Conservation (phyloP, 495 filamentous ascomycete species). For the Neurospora sp. region DNA sequence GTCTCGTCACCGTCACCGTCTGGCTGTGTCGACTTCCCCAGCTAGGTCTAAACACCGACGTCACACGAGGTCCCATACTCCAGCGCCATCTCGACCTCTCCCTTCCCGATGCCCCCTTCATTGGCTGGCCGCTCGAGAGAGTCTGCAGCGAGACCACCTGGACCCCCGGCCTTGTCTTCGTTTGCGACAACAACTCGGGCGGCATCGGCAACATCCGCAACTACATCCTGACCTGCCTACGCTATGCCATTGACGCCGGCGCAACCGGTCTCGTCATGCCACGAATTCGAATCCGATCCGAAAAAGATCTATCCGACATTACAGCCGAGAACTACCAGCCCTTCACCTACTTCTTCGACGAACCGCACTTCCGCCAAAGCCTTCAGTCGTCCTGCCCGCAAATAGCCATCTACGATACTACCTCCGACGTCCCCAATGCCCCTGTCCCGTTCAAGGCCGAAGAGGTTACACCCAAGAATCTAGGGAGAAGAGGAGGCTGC, state of each 20-base stretch:
- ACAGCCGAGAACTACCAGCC: slow-evolving; percentile 18
- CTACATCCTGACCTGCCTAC: slow-evolving; percentile 40
- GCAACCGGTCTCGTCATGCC: slow-evolving; percentile 36
- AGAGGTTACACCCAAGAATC: slow-evolving; percentile 30
- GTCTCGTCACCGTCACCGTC: slow-evolving; percentile 11
- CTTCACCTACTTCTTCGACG: slow-evolving; percentile 39
- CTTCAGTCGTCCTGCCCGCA: slow-evolving; percentile 30
- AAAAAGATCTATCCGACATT: slow-evolving; percentile 21
- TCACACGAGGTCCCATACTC: background rate
- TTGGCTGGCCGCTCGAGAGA: slow-evolving; percentile 36
- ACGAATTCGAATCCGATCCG: slow-evolving; percentile 25
- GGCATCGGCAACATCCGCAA: slow-evolving; percentile 44
- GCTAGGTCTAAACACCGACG: slow-evolving; percentile 3
- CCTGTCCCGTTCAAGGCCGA: slow-evolving; percentile 18
- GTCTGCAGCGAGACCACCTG: slow-evolving; percentile 31
- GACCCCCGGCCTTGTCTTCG: slow-evolving; percentile 31
- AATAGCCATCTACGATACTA: slow-evolving; percentile 26
- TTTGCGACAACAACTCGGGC: slow-evolving; percentile 43
- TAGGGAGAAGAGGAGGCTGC: slow-evolving; percentile 30
- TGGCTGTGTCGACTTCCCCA: slow-evolving; percentile 16
- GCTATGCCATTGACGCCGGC: slow-evolving; percentile 41
- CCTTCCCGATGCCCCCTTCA: slow-evolving; percentile 27
- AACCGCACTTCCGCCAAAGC: slow-evolving; percentile 26
- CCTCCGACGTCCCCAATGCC: slow-evolving; percentile 30
- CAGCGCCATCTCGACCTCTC: slow-evolving; percentile 22